A percentile compares a stretch with the other conserved stretches of the same genome.
Evolutionary conservation across 129 eudicot species (phyloP).

Genomic region (Kitagawia praeruptora): DNA sequence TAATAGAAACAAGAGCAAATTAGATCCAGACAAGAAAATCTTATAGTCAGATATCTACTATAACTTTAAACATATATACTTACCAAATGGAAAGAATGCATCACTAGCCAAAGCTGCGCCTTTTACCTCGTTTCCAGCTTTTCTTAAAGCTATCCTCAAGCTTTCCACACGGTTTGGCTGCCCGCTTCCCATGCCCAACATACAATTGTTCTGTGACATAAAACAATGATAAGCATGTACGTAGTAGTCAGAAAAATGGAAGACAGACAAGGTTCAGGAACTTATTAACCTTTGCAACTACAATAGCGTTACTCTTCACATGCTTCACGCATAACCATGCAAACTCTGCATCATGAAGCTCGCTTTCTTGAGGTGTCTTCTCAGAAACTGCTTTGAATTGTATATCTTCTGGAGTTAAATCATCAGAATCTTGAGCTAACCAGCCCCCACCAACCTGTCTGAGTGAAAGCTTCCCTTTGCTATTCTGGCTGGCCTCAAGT

Average conservation of each 20-base stretch:
- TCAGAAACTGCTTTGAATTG: constrained; percentile 54
- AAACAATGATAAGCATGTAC: constrained; percentile 7
- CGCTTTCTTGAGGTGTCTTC: constrained; percentile 50
- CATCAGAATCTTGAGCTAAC: constrained; percentile 94
- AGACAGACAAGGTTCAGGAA: background rate
- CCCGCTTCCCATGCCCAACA: constrained; percentile 99
- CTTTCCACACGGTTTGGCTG: constrained; percentile 96
- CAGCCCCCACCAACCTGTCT: constrained; percentile 99
- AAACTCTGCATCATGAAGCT: constrained; percentile 71
- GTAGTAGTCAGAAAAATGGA: background rate
- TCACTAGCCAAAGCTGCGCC: constrained; percentile 99
- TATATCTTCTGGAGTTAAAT: constrained; percentile 79
- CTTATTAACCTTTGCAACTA: constrained; percentile 71
- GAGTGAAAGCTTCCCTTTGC: constrained; percentile 71
- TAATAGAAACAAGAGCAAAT: background rate
- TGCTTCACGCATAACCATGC: constrained; percentile 98
- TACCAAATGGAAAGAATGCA: constrained; percentile 97
- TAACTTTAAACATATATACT: background rate
- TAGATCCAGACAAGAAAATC: background rate
- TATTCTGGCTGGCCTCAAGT: constrained; percentile 85
- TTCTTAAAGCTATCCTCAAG: constrained; percentile 84
- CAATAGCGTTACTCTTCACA: constrained; percentile 94
- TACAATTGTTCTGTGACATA: constrained; percentile 63
- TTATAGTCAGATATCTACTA: background rate
- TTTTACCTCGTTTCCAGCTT: constrained; percentile 88